Evolutionary conservation across 257 asterid genomes (phyloP).

Genomic region (Cynanchum wilfordii): DNA sequence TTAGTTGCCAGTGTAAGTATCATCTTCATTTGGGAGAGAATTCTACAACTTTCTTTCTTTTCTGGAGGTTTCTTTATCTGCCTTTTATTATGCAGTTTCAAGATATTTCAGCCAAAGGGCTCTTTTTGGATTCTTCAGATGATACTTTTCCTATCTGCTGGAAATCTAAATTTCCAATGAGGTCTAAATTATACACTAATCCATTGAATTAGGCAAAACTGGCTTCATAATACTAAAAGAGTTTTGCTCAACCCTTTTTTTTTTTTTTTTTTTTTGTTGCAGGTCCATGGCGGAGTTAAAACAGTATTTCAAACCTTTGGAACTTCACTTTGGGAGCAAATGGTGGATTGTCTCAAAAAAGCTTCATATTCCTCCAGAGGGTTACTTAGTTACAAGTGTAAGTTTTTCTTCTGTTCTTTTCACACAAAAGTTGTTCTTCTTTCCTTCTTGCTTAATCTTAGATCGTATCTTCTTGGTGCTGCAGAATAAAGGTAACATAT

Average conservation of each 20-base stretch:
- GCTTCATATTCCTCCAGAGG: constrained; percentile 67
- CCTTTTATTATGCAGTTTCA: constrained; percentile 38
- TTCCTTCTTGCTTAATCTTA: not conserved
- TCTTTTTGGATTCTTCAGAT: constrained; percentile 53
- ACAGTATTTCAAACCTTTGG: constrained; percentile 50
- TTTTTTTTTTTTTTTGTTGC: not conserved
- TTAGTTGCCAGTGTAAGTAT: constrained; percentile 47
- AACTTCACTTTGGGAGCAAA: constrained; percentile 57
- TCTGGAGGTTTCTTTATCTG: constrained; percentile 12
- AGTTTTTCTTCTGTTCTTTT: constrained; percentile 11
- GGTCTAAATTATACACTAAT: constrained; percentile 26
- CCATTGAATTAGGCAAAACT: not conserved
- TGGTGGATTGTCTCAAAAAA: constrained; percentile 57
- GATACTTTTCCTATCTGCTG: constrained; percentile 64
- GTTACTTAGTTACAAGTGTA: constrained; percentile 58
- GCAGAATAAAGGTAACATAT: constrained; percentile 60
- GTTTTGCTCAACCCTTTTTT: not conserved
- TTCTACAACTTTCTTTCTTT: constrained; percentile 10
- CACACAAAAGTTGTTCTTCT: not conserved
- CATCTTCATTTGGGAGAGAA: not conserved
- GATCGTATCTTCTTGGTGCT: not conserved
- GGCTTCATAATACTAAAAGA: not conserved
- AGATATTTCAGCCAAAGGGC: constrained; percentile 41
- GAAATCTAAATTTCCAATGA: constrained; percentile 46
- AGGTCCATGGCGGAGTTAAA: constrained; percentile 49